Evolutionary conservation across 371 early-diverging fungal genomes (phyloP), one percentile per base, ranked within the genome.

Genomic region (Mucor irregularis): DNA sequence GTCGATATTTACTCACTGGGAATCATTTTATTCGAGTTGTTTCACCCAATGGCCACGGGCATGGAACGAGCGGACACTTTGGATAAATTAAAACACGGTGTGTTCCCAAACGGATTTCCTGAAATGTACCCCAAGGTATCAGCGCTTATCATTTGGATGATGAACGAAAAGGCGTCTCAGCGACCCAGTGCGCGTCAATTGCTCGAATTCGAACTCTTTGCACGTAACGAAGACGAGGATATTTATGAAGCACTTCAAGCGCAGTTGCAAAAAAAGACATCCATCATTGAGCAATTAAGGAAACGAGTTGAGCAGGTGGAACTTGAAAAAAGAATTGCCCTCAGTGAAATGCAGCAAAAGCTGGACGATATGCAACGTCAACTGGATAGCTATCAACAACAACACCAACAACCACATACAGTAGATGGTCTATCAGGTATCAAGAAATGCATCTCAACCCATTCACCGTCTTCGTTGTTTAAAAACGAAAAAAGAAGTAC

Each of bases 81-180:
- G 1, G 68, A 80, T 30, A 73, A 83, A 2, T 68, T 93, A 42
- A 76, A 86, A 19, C 68, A 78, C 26, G 90, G 88, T 9, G 78
- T 89, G 14, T 73, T 92, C 14, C 93, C 94, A 0, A 71, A 86
- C 1, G 80, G 76, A 30, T 93, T 96, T 77, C 79, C 91, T 6
- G 77, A 78, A 53, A 68, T 68, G 30, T 90, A 84, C 67, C 96
- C 96, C 2, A 53, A 56, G 24, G 56, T 53, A 4, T 28, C 91
- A 4, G 89, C 90, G 2, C 69, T 92, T 29, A 84, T 94, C 30
- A 71, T 89, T 8, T 90, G 87, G 83, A 74, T 93, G 65, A 90
- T 92, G 89, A 82, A 86, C 21, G 73, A 78, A 3, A 81, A 90
- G 44, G 90, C 95, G 1, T 61, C 58, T 8, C 58, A 77, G 46